Evolutionary conservation across 495 filamentous ascomycete species (phyloP).

Genomic region (Podospora appendiculata): DNA sequence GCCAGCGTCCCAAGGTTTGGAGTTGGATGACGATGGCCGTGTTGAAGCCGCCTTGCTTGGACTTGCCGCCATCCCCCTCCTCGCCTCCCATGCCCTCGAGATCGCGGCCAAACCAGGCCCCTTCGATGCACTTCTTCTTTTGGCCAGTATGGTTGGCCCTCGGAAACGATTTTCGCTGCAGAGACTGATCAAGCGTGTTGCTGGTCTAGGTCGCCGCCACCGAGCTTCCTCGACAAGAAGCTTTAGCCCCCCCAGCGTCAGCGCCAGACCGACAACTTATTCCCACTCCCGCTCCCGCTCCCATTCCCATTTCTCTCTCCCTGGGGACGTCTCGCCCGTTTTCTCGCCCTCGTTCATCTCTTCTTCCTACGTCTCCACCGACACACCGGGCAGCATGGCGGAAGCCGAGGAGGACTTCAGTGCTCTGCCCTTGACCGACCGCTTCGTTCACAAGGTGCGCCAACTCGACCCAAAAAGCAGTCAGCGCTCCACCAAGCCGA

Average conservation of each 20-base stretch:
- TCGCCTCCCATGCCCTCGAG: not conserved
- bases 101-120: not conserved
- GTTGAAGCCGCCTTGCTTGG: no score
- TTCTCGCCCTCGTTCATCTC: no score
- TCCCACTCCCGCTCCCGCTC: not conserved
- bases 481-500: no score
- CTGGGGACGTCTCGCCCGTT: no score
- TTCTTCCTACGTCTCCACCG: not conserved
- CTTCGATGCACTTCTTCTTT: not conserved
- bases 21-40: no score
- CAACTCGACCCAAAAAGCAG: no score
- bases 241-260: not conserved
- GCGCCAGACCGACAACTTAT: not conserved
- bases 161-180: constrained; percentile 8
- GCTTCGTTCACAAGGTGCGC: constrained; percentile 80
- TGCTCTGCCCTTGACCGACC: constrained; percentile 69
- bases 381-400: constrained; percentile 41
- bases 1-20: no score
- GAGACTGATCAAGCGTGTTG: constrained; percentile 17
- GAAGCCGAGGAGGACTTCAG: constrained; percentile 76
- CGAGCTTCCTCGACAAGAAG: constrained; percentile 1
- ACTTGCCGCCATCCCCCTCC: not conserved
- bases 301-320: no score
- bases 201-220: constrained; percentile 8
- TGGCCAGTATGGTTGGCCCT: constrained; percentile 9